These are phyloP conservation scores for Dendrocalamus latiflorus DNA, from an alignment of 202 grass and related monocot genomes.

Conservation along the genomic window DNA sequence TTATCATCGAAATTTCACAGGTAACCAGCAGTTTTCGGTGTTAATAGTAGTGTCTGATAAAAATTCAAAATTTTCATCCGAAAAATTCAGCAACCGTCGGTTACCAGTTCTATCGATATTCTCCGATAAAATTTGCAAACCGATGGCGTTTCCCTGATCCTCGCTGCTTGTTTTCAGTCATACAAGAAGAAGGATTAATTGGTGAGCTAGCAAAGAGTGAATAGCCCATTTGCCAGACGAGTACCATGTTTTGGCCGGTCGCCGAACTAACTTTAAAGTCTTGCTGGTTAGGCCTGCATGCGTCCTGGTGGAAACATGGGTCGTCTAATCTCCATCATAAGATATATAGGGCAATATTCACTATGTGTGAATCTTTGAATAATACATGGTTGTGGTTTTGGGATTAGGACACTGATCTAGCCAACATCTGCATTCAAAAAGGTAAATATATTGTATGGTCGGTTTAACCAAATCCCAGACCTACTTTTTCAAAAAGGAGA, in stretches of 20 bases:
- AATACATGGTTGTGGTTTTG: not conserved
- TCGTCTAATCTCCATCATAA: not conserved
- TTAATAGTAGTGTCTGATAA: too few species aligned
- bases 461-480: slow-evolving; percentile 22
- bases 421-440: not conserved
- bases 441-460: slow-evolving; percentile 1
- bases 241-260: not conserved
- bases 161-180: slow-evolving; percentile 15
- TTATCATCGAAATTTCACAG: too few species aligned
- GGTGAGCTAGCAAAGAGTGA: slow-evolving; percentile 11
- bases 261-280: slow-evolving; percentile 3
- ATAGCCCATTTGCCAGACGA: slow-evolving; percentile 3
- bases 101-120: too few species aligned
- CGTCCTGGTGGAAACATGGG: not conserved
- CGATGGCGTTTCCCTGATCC: too few species aligned
- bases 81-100: too few species aligned
- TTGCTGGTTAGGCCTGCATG: slow-evolving; percentile 19
- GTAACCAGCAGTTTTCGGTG: too few species aligned
- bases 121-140: too few species aligned
- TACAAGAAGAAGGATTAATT: not conserved
- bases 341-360: not conserved
- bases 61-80: too few species aligned
- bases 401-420: not conserved
- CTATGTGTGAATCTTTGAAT: not conserved
- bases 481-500: slow-evolving; percentile 16